These are phyloP conservation scores for Boletus smithii DNA, from an alignment of 1,284 basidiomycete genomes.

Conservation along the genomic window DNA sequence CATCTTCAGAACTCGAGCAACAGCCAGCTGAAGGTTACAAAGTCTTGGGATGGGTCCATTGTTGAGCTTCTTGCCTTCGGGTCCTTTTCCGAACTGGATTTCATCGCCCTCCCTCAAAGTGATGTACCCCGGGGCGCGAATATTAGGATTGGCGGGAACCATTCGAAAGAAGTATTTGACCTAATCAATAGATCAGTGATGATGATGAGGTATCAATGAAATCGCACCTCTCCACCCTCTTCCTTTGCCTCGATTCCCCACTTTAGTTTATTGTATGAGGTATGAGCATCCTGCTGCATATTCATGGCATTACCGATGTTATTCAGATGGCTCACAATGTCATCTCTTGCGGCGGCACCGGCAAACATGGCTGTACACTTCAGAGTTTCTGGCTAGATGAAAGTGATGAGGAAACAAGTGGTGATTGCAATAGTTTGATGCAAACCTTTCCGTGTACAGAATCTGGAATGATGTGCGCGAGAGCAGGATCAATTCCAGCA, in stretches of 20 bases:
- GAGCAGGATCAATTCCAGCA: not conserved
- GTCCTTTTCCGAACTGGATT: slow-evolving; percentile 2
- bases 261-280: not conserved
- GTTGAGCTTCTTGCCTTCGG: not conserved
- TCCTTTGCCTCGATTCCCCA: slow-evolving; percentile 5
- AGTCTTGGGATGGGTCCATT: slow-evolving; percentile 1
- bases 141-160: not conserved
- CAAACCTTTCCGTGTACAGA: not conserved
- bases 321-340: not conserved
- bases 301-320: slow-evolving; percentile 3
- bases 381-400: not conserved
- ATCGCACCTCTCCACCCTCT: slow-evolving; percentile 1
- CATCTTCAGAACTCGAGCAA: slow-evolving; percentile 9
- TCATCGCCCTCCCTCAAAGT: slow-evolving; percentile 4
- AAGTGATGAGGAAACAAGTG: not conserved
- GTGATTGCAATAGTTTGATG: not conserved
- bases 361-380: not conserved
- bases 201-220: not conserved
- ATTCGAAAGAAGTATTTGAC: slow-evolving; percentile 3
- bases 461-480: not conserved
- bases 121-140: not conserved
- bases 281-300: not conserved
- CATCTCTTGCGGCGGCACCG: not conserved
- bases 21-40: slow-evolving; percentile 7
- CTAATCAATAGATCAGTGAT: not conserved